phyloP scores from a whole-genome alignment of 1,284 basidiomycete species.

The Garcileccinum viscosum region DNA sequence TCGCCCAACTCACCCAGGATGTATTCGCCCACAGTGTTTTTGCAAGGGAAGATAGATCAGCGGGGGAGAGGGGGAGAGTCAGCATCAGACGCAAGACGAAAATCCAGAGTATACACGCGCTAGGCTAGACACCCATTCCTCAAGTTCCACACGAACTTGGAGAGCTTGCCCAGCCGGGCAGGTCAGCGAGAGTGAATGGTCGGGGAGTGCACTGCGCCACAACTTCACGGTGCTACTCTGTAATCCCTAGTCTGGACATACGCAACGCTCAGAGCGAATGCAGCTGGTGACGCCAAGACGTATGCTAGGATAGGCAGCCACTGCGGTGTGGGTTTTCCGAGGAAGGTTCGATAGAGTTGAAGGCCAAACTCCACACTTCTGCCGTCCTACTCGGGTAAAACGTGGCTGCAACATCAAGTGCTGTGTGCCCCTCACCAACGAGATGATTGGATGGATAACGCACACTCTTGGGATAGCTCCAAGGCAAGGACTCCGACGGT shows the following conservation, averaged over 20 bases:
- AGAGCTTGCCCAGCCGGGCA: slow-evolving; percentile 40
- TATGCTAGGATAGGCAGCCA: slow-evolving; percentile 27
- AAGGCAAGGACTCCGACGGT: too few relatives aligned
- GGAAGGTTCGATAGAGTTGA: slow-evolving; percentile 9
- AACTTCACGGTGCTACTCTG: slow-evolving; percentile 36
- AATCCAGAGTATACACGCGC: too few relatives aligned
- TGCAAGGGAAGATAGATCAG: too few relatives aligned
- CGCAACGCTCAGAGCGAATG: slow-evolving; percentile 27
- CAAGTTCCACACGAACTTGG: slow-evolving; percentile 32
- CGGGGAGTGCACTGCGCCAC: slow-evolving; percentile 41
- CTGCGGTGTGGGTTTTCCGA: slow-evolving; percentile 6
- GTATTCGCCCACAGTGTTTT: slow-evolving; percentile 31
- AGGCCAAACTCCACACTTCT: too few relatives aligned
- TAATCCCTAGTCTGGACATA: slow-evolving; percentile 31
- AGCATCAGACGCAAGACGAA: too few relatives aligned
- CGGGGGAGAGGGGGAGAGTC: background rate
- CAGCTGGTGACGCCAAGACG: slow-evolving; percentile 35
- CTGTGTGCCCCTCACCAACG: too few relatives aligned
- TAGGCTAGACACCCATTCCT: slow-evolving; percentile 41
- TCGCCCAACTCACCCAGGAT: slow-evolving; percentile 22
- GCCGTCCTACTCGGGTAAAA: too few relatives aligned
- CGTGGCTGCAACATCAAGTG: too few relatives aligned
- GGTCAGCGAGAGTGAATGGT: slow-evolving; percentile 37
- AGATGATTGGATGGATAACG: too few relatives aligned
- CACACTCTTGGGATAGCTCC: too few relatives aligned